These are phyloP conservation scores for Pythium sp. DNA, from an alignment of 352 stramenopile species.

Conservation along the genomic window DNA sequence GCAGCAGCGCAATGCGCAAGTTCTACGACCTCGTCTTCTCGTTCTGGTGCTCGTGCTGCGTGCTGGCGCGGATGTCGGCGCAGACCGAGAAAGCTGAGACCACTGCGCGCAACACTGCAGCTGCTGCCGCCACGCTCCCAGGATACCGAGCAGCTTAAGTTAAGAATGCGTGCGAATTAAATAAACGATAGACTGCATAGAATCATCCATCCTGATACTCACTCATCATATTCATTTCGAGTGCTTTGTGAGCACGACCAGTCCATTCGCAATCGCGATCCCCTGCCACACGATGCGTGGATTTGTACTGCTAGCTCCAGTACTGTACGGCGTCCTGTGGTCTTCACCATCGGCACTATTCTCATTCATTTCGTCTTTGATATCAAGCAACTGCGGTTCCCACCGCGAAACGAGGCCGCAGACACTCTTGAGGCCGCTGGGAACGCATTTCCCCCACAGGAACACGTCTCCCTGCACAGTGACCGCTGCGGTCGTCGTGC, in stretches of 20 bases:
- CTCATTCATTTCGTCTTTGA: slow-evolving; percentile 3
- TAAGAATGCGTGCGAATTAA: slow-evolving; percentile 7
- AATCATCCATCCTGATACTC: background rate
- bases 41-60: slow-evolving; percentile 22
- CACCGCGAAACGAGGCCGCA: slow-evolving; percentile 30
- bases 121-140: slow-evolving; percentile 7
- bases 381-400: slow-evolving; percentile 23
- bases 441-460: slow-evolving; percentile 36
- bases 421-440: slow-evolving; percentile 28
- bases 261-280: slow-evolving; percentile 44
- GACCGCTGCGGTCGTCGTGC: slow-evolving; percentile 27
- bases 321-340: background rate
- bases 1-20: too few relatives aligned
- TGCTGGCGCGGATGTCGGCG: slow-evolving; percentile 23
- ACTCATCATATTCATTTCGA: background rate
- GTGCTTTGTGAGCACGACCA: slow-evolving; percentile 39
- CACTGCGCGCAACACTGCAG: background rate
- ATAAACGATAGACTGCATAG: slow-evolving; percentile 10
- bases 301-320: background rate
- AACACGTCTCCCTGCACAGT: slow-evolving; percentile 26
- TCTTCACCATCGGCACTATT: background rate
- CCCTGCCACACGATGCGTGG: slow-evolving; percentile 27
- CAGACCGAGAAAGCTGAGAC: slow-evolving; percentile 19
- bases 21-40: slow-evolving; percentile 10
- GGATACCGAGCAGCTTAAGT: slow-evolving; percentile 5